These are phyloP conservation scores for Aspergillus versicolor DNA, from an alignment of 2,329 filamentous ascomycete species.

Conservation along the genomic window DNA sequence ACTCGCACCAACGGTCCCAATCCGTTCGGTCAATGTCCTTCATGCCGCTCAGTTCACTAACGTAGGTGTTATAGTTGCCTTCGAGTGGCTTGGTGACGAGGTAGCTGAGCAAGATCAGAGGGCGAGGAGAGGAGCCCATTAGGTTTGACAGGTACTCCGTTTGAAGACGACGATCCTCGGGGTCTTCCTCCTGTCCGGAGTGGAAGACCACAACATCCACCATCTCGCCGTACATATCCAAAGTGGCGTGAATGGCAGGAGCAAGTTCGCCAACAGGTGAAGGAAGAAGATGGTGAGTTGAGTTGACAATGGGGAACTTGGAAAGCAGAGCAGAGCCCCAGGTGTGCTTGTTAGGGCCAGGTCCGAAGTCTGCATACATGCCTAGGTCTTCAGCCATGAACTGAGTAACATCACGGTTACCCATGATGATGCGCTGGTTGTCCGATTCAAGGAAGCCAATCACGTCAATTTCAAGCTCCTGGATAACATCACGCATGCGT, in stretches of 20 bases:
- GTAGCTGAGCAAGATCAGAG: conserved; percentile 83
- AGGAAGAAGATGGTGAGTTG: conserved; percentile 90
- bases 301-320: conserved; percentile 97
- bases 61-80: conserved; percentile 97
- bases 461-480: conserved; percentile 95
- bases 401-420: conserved; percentile 93
- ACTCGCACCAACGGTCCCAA: conserved; percentile 99
- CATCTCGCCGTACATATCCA: conserved; percentile 85
- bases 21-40: conserved; percentile 88
- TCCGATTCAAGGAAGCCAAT: conserved; percentile 93
- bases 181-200: conserved; percentile 95
- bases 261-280: conserved; percentile 93
- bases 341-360: conserved; percentile 97
- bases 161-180: conserved; percentile 85
- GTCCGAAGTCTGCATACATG: conserved; percentile 98
- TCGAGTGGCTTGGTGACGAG: conserved; percentile 85
- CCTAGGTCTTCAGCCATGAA: conserved; percentile 93
- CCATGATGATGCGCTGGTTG: conserved; percentile 98
- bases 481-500: conserved; percentile 86
- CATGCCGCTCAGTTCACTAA: conserved; percentile 84
- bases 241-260: conserved; percentile 92
- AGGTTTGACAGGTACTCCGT: conserved; percentile 79
- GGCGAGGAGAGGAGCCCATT: conserved; percentile 80
- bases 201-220: conserved; percentile 98
- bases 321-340: conserved; percentile 92